Evolutionary conservation across 805 yeast genomes (phyloP).

Genomic region (Jamesozyma gamospora): DNA sequence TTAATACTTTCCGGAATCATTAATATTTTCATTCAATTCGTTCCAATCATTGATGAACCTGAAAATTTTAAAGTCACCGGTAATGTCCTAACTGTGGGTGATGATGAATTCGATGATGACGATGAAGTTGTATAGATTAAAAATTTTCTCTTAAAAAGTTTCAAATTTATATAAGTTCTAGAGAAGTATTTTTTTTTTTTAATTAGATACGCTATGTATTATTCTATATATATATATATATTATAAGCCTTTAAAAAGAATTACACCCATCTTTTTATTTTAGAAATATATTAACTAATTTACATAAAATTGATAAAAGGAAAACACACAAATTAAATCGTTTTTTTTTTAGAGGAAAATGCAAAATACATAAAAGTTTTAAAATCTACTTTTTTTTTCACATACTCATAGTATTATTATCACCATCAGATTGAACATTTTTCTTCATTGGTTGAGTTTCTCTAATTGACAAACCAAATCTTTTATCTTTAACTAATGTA

Average conservation of each 20-base stretch:
- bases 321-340: neutral
- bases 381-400: neutral
- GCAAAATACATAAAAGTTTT: neutral
- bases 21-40: constrained; percentile 54
- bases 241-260: neutral
- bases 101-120: constrained; percentile 25
- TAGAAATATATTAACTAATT: constrained; percentile 1
- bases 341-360: too few relatives aligned
- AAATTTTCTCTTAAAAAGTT: too few relatives aligned
- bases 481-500: constrained; percentile 51
- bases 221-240: neutral
- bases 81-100: constrained; percentile 30
- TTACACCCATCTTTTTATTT: neutral
- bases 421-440: neutral
- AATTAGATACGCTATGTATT: too few relatives aligned
- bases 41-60: constrained; percentile 71
- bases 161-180: too few relatives aligned
- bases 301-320: neutral
- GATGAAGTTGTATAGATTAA: constrained; percentile 10
- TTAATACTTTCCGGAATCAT: constrained; percentile 52
- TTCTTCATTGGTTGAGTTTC: constrained; percentile 51
- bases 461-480: constrained; percentile 58
- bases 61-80: constrained; percentile 61
- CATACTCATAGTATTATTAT: constrained; percentile 11
- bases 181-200: too few relatives aligned